Conservation (phyloP, 2,329 filamentous ascomycete genomes). For the Dactylellina cionopaga region DNA sequence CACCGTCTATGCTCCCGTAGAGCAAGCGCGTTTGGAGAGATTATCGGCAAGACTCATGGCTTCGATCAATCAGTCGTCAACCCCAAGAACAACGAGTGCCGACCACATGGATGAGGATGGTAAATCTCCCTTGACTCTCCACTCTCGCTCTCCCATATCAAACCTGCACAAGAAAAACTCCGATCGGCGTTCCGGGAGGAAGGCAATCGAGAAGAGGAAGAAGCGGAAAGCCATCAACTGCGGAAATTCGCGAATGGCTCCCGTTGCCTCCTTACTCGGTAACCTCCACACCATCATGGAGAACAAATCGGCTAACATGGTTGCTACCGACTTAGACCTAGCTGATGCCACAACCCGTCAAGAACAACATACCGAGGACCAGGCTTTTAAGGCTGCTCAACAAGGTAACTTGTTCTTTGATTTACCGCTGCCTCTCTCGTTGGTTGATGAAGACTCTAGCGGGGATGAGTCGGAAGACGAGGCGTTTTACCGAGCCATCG, state of each 20-base stretch:
- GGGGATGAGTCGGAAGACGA: constrained; percentile 53
- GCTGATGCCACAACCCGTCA: constrained; percentile 47
- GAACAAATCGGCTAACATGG: constrained; percentile 50
- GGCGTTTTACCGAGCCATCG: constrained; percentile 52
- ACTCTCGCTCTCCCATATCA: constrained; percentile 2
- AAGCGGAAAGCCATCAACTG: constrained; percentile 30
- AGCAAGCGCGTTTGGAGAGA: constrained; percentile 50
- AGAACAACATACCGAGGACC: constrained; percentile 53
- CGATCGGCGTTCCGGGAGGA: constrained; percentile 26
- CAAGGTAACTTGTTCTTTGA: constrained; percentile 54
- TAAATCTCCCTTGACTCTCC: constrained; percentile 48
- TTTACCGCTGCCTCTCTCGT: constrained; percentile 53
- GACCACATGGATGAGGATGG: constrained; percentile 53
- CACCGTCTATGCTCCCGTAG: constrained; percentile 51
- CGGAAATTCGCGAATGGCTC: constrained; percentile 26
- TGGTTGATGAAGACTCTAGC: constrained; percentile 53
- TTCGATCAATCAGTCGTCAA: constrained; percentile 42
- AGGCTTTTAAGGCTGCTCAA: constrained; percentile 53
- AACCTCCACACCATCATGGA: constrained; percentile 28
- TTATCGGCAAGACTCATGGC: constrained; percentile 48
- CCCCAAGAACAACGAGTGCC: constrained; percentile 38
- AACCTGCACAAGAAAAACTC: constrained; percentile 14
- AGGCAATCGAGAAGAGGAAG: constrained; percentile 23
- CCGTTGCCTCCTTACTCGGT: constrained; percentile 28
- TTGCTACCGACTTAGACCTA: constrained; percentile 52